phyloP scores from a whole-genome alignment of 2,329 filamentous ascomycete genomes.

The Pestalotiopsis sp. region DNA sequence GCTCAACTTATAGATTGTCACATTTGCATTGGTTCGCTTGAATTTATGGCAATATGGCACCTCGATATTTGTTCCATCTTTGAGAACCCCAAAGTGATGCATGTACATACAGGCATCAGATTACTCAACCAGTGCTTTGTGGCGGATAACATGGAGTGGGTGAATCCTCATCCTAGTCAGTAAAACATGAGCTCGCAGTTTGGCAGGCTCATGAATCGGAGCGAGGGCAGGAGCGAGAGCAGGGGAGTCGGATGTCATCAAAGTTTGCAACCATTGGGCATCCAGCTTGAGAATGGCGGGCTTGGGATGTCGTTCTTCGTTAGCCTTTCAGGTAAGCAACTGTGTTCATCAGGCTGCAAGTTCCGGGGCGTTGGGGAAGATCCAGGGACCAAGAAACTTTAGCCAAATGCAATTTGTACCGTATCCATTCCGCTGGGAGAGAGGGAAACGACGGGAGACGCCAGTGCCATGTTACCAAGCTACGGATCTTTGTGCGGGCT shows the following conservation, averaged over 20 bases:
- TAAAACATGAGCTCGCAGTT: neutral
- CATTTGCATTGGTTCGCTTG: neutral
- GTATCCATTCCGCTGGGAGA: conserved; percentile 9
- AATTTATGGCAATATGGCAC: too few species aligned
- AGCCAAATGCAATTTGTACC: neutral
- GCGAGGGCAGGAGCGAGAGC: neutral
- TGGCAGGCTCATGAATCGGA: neutral
- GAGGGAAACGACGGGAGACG: neutral
- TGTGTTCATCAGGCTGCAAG: conserved; percentile 19
- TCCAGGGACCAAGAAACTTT: conserved; percentile 6
- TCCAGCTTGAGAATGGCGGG: neutral
- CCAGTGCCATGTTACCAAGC: neutral
- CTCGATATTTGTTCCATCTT: too few species aligned
- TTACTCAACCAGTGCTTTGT: neutral
- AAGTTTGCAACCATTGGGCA: conserved; percentile 4
- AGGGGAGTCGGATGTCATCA: neutral
- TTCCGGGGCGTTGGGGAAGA: conserved; percentile 30
- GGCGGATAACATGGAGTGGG: neutral
- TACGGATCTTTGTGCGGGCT: neutral
- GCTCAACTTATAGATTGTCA: neutral
- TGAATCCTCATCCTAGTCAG: neutral
- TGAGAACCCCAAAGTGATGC: neutral
- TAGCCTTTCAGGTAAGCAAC: neutral
- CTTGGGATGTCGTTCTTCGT: neutral
- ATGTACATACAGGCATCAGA: neutral